Evolutionary conservation across 1,139 yeast genomes (phyloP).

Genomic region (Tardiomyces depauwii): DNA sequence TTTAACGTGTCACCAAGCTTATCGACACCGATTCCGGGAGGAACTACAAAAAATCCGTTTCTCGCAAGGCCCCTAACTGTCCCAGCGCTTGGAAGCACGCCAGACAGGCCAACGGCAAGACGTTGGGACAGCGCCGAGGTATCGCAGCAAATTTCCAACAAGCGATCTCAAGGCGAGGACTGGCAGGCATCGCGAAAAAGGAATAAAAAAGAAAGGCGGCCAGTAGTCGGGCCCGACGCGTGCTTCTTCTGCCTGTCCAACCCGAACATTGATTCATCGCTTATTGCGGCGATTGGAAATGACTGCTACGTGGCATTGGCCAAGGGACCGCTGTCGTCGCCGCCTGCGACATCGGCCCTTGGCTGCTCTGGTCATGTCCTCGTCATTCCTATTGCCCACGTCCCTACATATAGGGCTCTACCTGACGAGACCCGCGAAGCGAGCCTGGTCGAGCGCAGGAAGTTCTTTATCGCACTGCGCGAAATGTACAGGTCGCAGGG

Average conservation of each 20-base stretch:
- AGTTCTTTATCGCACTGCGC: constrained; percentile 14
- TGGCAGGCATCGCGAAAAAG: neutral
- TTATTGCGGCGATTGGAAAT: constrained; percentile 67
- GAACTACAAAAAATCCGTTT: constrained; percentile 4
- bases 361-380: constrained; percentile 74
- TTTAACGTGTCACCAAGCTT: constrained; percentile 10
- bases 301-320: constrained; percentile 65
- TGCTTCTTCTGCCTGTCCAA: constrained; percentile 85
- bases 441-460: constrained; percentile 12
- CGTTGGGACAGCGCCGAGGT: neutral
- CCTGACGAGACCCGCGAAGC: constrained; percentile 6
- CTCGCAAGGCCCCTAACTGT: neutral
- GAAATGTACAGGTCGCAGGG: constrained; percentile 15
- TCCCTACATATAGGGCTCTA: constrained; percentile 30
- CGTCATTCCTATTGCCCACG: constrained; percentile 72
- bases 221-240: constrained; percentile 8
- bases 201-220: neutral
- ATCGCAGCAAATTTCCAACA: neutral
- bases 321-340: constrained; percentile 69
- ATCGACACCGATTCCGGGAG: neutral
- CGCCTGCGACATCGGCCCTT: constrained; percentile 18
- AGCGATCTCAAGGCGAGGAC: neutral
- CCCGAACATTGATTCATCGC: constrained; percentile 66
- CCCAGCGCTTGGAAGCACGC: neutral
- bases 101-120: neutral